Evolutionary conservation across 1,284 basidiomycete genomes (phyloP), one percentile per base, ranked within the genome.

Genomic region (Malassezia slooffiae): DNA sequence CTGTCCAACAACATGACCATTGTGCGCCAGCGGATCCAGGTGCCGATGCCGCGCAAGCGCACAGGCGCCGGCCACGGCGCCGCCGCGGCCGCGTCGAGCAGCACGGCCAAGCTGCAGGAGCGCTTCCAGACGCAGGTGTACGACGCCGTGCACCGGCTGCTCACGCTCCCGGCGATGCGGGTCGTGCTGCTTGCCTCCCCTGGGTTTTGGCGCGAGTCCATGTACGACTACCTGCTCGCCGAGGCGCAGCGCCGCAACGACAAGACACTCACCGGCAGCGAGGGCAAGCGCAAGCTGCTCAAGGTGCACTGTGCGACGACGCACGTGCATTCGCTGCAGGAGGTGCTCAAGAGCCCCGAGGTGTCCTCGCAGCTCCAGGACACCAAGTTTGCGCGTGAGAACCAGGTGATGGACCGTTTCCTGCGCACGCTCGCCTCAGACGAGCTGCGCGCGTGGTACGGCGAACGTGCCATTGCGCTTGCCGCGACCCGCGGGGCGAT

Each of bases 391-490:
- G 89, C 93, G 0, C 77, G 85, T 39, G 93, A 97, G 72, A 90
- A 89, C n/a, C 57, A 59, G 46, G 43, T 69, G 38, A 43, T 69
- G 30, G 65, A 67, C 48, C 52, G 55, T 22, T 69, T 69, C 41
- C 54, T 57, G 53, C 95, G 95, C 71, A 96, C 91, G 84, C 77
- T 97, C 10, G 85, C 84, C 0, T 78, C 77, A 5, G 89, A 97
- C 62, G 90, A 96, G 70, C 81, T 90, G 73, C 78, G 93, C 42
- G 93, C 93, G 5, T 97, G 93, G 91, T 99, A 99, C 70, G 91
- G 93, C 1, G 88, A 91, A 30, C 80, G 85, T 34, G 91, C 97
- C 70, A 90, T 99, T 43, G 75, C 79, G 38, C 76, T 95, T 13
- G 93, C 93, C 4, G 83, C 85, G 19, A 83, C 89, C 59, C 78